These are phyloP conservation scores for Arachis stenosperma DNA, from an alignment of 306 rosid species.

Conservation along the genomic window DNA sequence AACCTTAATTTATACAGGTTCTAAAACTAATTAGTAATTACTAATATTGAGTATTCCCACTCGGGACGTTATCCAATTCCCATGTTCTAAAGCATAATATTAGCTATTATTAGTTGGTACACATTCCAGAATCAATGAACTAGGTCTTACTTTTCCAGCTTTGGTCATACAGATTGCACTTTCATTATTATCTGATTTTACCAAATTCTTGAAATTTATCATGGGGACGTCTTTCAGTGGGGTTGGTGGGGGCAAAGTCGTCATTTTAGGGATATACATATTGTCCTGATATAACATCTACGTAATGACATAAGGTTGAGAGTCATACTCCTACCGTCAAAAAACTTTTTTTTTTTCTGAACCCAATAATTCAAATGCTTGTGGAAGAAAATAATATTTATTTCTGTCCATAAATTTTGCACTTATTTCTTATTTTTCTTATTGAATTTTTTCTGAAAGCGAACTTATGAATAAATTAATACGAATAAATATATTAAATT, in stretches of 20 bases:
- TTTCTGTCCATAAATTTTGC: neutral
- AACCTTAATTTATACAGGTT: neutral
- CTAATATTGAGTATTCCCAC: conserved; percentile 27
- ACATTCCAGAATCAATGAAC: conserved; percentile 44
- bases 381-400: neutral
- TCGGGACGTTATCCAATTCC: conserved; percentile 51
- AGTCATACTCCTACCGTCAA: neutral
- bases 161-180: conserved; percentile 41
- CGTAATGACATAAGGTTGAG: neutral
- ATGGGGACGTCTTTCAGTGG: conserved; percentile 44
- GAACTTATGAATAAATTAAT: neutral
- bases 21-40: neutral
- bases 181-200: conserved; percentile 12
- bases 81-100: conserved; percentile 43
- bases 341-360: neutral
- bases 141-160: conserved; percentile 26
- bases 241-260: conserved; percentile 70
- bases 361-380: neutral
- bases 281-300: neutral
- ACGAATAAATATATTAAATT: too few relatives aligned
- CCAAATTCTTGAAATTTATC: conserved; percentile 33
- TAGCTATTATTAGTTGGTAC: conserved; percentile 34
- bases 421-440: neutral
- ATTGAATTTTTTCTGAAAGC: neutral
- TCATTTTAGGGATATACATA: conserved; percentile 6